Evolutionary conservation across 306 rosid species (phyloP), one percentile per base, ranked within the genome.

Genomic region (Cicer bijugum): DNA sequence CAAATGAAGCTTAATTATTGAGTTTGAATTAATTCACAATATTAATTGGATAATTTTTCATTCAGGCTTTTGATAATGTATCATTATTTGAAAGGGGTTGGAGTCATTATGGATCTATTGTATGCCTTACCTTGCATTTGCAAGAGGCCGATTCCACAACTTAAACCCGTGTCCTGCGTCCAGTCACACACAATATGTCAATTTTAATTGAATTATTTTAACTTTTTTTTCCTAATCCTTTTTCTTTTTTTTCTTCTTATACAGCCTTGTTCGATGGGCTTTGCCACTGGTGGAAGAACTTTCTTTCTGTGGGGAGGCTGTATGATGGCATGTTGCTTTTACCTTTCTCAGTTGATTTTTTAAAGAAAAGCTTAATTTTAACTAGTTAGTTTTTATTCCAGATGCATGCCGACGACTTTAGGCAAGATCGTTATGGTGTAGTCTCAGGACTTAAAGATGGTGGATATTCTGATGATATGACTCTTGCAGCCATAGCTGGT

Each of bases 231-330:
- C 69, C 37, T 75, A 46, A 71, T 75, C 71, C 40, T 86, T 20
- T 44, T 46, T n/a, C 47, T 63, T 78, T 46, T 72, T 56, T 72
- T 9, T 74, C 79, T 46, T 35, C 44, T 58, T 61, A 63, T 55
- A 72, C 86, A 93, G 98, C 98, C 98, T 72, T 93, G 98, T 84
- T 93, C 97, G 53, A 91, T 91, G 98, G 97, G 98, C 75, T 93
- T 93, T 85, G 98, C 98, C 53, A 93, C 98, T 58, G 98, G 98
- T 67, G 98, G 98, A 74, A 91, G 83, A 87, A 93, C 98, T 52
- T 93, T 91, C 80, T 93, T 93, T 86, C 84, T 93, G 35, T 93
- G 98, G 98, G 98, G 98, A 85, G 98, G 98, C 67, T 93, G 98
- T 89, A 91, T 93, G 96, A 93, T 93, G 98, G 98, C 81, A 85